Conservation (phyloP, 2,329 filamentous ascomycete genomes). For the Fusarium humuli region DNA sequence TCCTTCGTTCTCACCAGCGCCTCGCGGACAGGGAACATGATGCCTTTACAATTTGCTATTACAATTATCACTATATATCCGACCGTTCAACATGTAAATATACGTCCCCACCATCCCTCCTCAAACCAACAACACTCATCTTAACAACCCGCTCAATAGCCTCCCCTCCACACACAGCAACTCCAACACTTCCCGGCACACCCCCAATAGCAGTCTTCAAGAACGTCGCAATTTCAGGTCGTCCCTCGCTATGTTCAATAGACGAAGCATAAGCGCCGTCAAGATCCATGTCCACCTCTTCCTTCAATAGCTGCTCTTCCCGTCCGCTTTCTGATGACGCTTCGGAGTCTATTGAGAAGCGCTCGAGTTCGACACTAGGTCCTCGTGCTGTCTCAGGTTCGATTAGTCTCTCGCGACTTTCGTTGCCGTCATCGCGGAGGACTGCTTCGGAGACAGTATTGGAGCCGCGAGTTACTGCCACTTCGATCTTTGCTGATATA, state of each 20-base stretch:
- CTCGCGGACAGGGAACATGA: rapidly evolving
- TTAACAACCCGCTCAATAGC: slow-evolving; percentile 38
- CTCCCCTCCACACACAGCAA: slow-evolving; percentile 42
- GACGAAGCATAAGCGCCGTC: slow-evolving; percentile 22
- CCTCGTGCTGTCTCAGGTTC: slow-evolving; percentile 27
- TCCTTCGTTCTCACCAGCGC: rapidly evolving
- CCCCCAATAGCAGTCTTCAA: slow-evolving; percentile 28
- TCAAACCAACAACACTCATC: slow-evolving; percentile 29
- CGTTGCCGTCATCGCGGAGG: slow-evolving; percentile 18
- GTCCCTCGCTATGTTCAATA: slow-evolving; percentile 39
- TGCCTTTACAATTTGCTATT: background rate
- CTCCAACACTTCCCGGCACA: slow-evolving; percentile 33
- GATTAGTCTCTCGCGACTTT: slow-evolving; percentile 42
- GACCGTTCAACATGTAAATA: slow-evolving; percentile 42
- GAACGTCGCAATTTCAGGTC: slow-evolving; percentile 41
- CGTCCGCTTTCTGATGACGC: slow-evolving; percentile 29
- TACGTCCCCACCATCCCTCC: slow-evolving; percentile 30
- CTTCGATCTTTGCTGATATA: slow-evolving; percentile 36
- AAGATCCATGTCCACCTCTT: slow-evolving; percentile 41
- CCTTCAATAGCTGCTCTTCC: slow-evolving; percentile 41
- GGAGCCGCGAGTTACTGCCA: slow-evolving; percentile 35
- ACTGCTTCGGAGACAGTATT: slow-evolving; percentile 1
- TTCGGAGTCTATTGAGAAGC: slow-evolving; percentile 41
- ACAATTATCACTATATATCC: slow-evolving; percentile 31
- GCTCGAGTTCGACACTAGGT: slow-evolving; percentile 36